Evolutionary conservation across 2,329 filamentous ascomycete species (phyloP).

Genomic region (Trichocomaceae sp.): DNA sequence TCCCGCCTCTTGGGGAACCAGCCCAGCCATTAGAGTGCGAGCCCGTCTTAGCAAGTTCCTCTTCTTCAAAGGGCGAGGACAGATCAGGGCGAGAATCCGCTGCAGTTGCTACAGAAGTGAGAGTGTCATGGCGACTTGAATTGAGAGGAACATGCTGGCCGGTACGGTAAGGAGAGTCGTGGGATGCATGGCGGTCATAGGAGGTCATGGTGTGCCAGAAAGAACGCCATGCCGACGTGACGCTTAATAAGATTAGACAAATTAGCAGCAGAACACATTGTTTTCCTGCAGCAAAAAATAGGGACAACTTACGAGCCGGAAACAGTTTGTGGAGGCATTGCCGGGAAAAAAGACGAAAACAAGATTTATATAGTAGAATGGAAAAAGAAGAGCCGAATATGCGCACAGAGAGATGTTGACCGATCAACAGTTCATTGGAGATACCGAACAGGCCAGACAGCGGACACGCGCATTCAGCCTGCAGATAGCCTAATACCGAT

Average conservation of each 20-base stretch:
- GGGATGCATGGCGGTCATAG: constrained; percentile 76
- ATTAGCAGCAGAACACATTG: neutral
- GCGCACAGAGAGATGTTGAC: constrained; percentile 3
- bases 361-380: neutral
- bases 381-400: neutral
- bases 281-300: neutral
- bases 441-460: constrained; percentile 8
- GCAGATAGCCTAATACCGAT: neutral
- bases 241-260: constrained; percentile 38
- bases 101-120: constrained; percentile 80
- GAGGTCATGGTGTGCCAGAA: constrained; percentile 93
- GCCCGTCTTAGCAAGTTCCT: constrained; percentile 48
- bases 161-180: constrained; percentile 87
- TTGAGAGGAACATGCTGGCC: constrained; percentile 84
- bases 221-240: constrained; percentile 69
- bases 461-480: constrained; percentile 12
- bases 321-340: constrained; percentile 12
- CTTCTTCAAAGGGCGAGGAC: constrained; percentile 69
- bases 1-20: constrained; percentile 48
- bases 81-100: constrained; percentile 84
- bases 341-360: neutral
- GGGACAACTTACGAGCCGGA: constrained; percentile 11
- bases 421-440: constrained; percentile 12
- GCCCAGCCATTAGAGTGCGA: constrained; percentile 56
- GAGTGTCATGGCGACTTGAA: constrained; percentile 70